Conservation (phyloP, 441 rosid species). For the Gossypium lobatum region DNA sequence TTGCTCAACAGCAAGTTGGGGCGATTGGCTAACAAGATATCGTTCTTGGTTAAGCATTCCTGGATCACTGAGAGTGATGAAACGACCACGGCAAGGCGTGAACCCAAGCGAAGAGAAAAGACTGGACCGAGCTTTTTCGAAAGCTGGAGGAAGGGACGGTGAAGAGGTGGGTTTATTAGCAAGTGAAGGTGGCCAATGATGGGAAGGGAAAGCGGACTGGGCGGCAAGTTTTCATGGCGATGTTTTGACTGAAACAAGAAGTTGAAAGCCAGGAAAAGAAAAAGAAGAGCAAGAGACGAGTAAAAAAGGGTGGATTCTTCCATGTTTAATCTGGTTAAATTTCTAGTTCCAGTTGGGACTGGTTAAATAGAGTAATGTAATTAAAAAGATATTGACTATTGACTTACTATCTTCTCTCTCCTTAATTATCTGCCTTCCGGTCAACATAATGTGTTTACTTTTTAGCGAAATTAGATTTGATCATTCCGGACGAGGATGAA, state of each 20-base stretch:
- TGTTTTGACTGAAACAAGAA: conserved; percentile 3
- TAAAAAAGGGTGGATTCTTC: conserved; percentile 7
- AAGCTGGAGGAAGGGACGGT: conserved; percentile 21
- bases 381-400: no score
- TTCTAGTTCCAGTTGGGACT: no score
- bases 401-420: no score
- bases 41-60: conserved; percentile 28
- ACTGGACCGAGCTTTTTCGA: conserved; percentile 31
- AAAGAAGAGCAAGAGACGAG: conserved; percentile 2
- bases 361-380: background rate
- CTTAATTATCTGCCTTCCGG: no score
- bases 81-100: conserved; percentile 33
- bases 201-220: conserved; percentile 36
- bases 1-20: conserved; percentile 28
- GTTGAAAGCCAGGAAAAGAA: conserved; percentile 12
- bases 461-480: no score
- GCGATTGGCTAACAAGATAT: conserved; percentile 47
- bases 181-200: conserved; percentile 46
- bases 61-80: conserved; percentile 35
- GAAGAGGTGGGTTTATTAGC: conserved; percentile 31
- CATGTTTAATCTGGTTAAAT: conserved; percentile 4
- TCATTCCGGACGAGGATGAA: no score
- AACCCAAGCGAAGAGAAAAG: conserved; percentile 38
- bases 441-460: no score
- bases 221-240: conserved; percentile 30